phyloP scores from a whole-genome alignment of 345 rosid species.

The Trapa bicornis region DNA sequence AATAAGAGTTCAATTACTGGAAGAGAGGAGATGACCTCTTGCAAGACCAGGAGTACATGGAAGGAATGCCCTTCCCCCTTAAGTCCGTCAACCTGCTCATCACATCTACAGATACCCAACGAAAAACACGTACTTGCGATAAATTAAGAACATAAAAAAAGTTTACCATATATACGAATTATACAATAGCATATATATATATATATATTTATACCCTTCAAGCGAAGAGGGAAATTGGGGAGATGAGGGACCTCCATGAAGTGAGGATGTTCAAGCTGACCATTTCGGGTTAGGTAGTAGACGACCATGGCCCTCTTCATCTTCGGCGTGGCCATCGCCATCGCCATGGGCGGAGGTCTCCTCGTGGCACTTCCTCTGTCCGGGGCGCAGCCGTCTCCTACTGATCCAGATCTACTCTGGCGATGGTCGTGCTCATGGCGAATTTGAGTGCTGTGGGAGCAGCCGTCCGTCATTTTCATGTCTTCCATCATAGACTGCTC shows the following conservation, averaged over 20 bases:
- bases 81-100: slow-evolving; percentile 52
- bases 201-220: slow-evolving; percentile 34
- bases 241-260: slow-evolving; percentile 63
- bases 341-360: not conserved
- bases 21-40: slow-evolving; percentile 39
- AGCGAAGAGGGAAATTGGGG: slow-evolving; percentile 61
- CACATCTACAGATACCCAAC: slow-evolving; percentile 27
- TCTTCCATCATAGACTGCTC: not conserved
- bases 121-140: not conserved
- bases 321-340: not conserved
- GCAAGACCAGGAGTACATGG: slow-evolving; percentile 81
- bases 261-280: slow-evolving; percentile 90
- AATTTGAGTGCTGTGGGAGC: not conserved
- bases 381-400: not conserved
- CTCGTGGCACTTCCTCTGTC: not conserved
- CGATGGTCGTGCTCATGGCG: not conserved
- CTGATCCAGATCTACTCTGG: not conserved
- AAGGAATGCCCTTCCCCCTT: slow-evolving; percentile 77
- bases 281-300: slow-evolving; percentile 80
- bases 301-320: slow-evolving; percentile 53
- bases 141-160: not conserved
- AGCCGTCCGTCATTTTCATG: not conserved
- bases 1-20: too few relatives aligned
- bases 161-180: too few relatives aligned
- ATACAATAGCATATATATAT: too few relatives aligned